phyloP scores from a whole-genome alignment of 352 stramenopile species.

The Phytophthora macrochlamydospora region DNA sequence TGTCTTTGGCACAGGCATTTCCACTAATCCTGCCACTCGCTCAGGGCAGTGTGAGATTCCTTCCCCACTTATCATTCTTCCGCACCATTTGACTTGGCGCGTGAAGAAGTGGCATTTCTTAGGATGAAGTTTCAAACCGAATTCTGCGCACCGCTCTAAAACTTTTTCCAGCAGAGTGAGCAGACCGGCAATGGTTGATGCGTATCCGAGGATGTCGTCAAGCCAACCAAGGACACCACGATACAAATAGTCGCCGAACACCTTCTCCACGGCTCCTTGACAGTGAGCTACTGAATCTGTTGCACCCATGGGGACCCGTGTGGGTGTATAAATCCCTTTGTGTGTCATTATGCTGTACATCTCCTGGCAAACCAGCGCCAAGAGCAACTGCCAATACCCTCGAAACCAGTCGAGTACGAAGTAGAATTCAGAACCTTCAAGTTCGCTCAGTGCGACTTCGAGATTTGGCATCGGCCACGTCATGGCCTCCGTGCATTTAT shows the following conservation, averaged over 20 bases:
- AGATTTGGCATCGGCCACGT: conserved; percentile 28
- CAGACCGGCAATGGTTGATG: background rate
- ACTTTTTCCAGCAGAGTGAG: conserved; percentile 1
- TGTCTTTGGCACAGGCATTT: background rate
- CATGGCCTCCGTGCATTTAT: conserved; percentile 19
- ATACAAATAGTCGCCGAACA: conserved; percentile 1
- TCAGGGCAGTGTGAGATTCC: background rate
- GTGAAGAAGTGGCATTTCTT: conserved; percentile 7
- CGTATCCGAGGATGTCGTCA: conserved; percentile 8
- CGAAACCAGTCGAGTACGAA: conserved; percentile 25
- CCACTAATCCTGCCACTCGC: background rate
- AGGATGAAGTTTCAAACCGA: conserved; percentile 9
- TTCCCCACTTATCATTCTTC: conserved; percentile 8
- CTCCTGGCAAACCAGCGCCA: conserved; percentile 4
- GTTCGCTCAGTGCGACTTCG: conserved; percentile 3
- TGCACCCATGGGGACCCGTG: conserved; percentile 16
- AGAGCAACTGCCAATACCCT: conserved; percentile 24
- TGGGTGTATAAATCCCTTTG: conserved; percentile 16
- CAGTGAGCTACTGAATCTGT: conserved; percentile 18
- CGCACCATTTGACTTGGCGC: conserved; percentile 3
- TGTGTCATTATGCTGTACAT: conserved; percentile 23
- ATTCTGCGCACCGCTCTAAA: conserved; percentile 1
- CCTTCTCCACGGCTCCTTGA: conserved; percentile 8
- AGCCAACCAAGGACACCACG: conserved; percentile 1
- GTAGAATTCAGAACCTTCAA: conserved; percentile 4